Percentiles rank a stretch among this genome's conserved stretches.
phyloP scores from a whole-genome alignment of 2,329 filamentous ascomycete genomes.

The Beauveria sp. region DNA sequence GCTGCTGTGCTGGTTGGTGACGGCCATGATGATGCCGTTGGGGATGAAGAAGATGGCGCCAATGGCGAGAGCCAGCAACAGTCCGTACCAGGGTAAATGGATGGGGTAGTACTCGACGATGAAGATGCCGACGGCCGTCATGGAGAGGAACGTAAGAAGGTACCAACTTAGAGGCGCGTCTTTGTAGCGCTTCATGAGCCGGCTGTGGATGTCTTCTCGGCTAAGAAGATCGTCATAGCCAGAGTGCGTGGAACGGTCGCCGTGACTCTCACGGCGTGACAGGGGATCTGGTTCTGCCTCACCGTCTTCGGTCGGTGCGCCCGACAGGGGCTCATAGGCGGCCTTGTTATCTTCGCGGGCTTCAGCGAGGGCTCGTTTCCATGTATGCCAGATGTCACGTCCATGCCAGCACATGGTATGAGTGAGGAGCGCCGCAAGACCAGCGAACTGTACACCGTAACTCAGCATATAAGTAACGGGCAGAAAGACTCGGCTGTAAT shows the following conservation, averaged over 20 bases:
- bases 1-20: slow-evolving; percentile 82
- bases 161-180: slow-evolving; percentile 82
- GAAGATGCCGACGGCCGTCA: slow-evolving; percentile 74
- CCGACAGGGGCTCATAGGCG: slow-evolving; percentile 44
- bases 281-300: slow-evolving; percentile 7
- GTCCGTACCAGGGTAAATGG: slow-evolving; percentile 78
- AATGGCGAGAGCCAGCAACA: slow-evolving; percentile 70
- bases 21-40: slow-evolving; percentile 87
- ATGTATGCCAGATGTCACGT: slow-evolving; percentile 70
- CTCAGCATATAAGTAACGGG: slow-evolving; percentile 83
- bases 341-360: slow-evolving; percentile 43
- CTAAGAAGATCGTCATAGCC: slow-evolving; percentile 50
- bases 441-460: slow-evolving; percentile 81
- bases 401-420: slow-evolving; percentile 83
- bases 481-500: slow-evolving; percentile 78
- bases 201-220: slow-evolving; percentile 74
- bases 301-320: slow-evolving; percentile 18
- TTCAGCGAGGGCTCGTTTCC: slow-evolving; percentile 61
- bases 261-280: slow-evolving; percentile 15
- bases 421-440: slow-evolving; percentile 68
- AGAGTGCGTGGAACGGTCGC: slow-evolving; percentile 25
- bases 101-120: slow-evolving; percentile 80
- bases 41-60: slow-evolving; percentile 80
- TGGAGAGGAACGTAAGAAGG: slow-evolving; percentile 62
- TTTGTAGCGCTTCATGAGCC: slow-evolving; percentile 74